These are phyloP conservation scores for Olyra latifolia DNA, from an alignment of 176 grass and related monocot genomes.

Conservation along the genomic window DNA sequence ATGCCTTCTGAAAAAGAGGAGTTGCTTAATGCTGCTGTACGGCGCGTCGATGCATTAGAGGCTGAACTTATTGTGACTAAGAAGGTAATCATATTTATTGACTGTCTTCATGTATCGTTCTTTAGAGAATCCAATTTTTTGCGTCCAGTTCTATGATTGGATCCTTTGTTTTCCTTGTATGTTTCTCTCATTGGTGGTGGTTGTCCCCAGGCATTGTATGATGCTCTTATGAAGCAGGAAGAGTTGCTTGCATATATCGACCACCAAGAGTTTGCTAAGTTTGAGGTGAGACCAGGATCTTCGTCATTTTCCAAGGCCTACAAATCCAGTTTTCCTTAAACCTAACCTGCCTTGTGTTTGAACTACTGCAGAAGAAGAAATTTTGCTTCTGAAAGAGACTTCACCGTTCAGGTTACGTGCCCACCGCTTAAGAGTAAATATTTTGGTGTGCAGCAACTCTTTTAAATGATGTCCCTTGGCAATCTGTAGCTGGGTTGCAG, in stretches of 20 bases:
- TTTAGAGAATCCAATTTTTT: background rate
- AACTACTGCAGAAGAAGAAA: conserved; percentile 33
- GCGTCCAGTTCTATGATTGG: background rate
- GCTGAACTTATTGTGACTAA: conserved; percentile 78
- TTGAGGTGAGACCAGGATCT: conserved; percentile 23
- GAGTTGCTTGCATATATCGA: conserved; percentile 63
- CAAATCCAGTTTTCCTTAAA: background rate
- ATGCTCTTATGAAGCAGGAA: conserved; percentile 58
- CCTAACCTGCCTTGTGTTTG: background rate
- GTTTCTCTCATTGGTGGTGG: background rate
- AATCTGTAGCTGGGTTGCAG: background rate
- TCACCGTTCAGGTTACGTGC: background rate
- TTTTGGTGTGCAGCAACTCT: conserved; percentile 8
- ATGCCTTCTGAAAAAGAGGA: conserved; percentile 78
- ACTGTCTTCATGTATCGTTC: background rate
- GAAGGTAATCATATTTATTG: conserved; percentile 35
- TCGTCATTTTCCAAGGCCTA: background rate
- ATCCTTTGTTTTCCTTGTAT: background rate
- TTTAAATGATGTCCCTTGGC: background rate
- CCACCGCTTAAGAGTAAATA: background rate
- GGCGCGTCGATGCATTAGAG: conserved; percentile 65
- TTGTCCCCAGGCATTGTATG: conserved; percentile 51
- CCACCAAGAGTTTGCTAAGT: conserved; percentile 47
- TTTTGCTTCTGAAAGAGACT: conserved; percentile 39
- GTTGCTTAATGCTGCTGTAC: conserved; percentile 67